Evolutionary conservation across 2,329 filamentous ascomycete species (phyloP), one percentile per base, ranked within the genome.

Genomic region (Cryphonectria carpinicola): DNA sequence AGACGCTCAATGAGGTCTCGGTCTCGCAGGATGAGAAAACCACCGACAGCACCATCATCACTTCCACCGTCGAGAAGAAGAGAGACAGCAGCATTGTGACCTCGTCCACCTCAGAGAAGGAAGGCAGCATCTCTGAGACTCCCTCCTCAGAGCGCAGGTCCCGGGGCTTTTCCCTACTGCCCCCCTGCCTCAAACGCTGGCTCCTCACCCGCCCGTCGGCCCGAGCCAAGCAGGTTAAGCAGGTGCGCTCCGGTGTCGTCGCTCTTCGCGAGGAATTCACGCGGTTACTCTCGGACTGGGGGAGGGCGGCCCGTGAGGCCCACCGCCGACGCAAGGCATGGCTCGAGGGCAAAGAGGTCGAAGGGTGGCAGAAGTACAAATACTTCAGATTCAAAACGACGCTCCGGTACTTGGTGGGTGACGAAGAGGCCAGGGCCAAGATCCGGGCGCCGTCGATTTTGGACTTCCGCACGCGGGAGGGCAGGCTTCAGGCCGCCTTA

Each of bases 381-480:
- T 14, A 37, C 25, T 62, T 22, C 25, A 19, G 1, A n/a, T 66
- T 62, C 66, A 22, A 25, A 10, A 65, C 28, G 25, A 39, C 22
- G 28, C 28, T 35, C 35, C 63, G 35, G 35, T 71, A 63, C 10
- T 28, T 17, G 32, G 28, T 56, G 11, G 41, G 19, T 1, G 7
- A n/a, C 17, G 2, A 13, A 11, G 28, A 14, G 1, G 28, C 28
- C 13, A 28, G 5, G 17, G 11, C 3, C 7, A 5, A 10, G 6
- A 4, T 39, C 58, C 28, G 17, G 28, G 17, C 58, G 28, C 32
- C 58, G 17, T 5, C 2, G 25, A n/a, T 61, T 14, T n/a, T 65
- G 11, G 70, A 71, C 28, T 56, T 69, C 28, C 54, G 70, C 37
- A 71, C 70, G 17, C 35, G 22, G 3, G 19, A 69, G 62, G 61